Evolutionary conservation across 805 yeast genomes (phyloP).

Genomic region (Wickerhamomyces sydowiorum): DNA sequence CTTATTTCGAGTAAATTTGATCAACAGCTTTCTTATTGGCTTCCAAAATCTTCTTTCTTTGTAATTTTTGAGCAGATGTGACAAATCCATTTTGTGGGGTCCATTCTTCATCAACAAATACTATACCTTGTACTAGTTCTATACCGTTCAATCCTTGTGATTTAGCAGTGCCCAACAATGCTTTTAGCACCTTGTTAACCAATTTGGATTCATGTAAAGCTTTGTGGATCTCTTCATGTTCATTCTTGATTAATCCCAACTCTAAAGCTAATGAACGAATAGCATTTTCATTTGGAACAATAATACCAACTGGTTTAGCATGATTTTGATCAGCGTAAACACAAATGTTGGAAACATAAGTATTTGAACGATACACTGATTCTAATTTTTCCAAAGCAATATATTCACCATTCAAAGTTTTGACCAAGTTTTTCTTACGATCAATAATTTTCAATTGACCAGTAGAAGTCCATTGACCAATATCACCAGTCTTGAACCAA

Average conservation of each 20-base stretch:
- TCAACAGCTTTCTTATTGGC: slow-evolving; percentile 66
- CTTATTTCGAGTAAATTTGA: slow-evolving; percentile 38
- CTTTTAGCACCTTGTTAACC: slow-evolving; percentile 44
- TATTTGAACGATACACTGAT: slow-evolving; percentile 80
- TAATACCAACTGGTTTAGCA: slow-evolving; percentile 89
- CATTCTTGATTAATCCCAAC: slow-evolving; percentile 40
- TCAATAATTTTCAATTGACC: slow-evolving; percentile 85
- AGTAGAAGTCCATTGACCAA: slow-evolving; percentile 82
- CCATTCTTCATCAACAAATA: slow-evolving; percentile 88
- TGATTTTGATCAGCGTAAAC: slow-evolving; percentile 86
- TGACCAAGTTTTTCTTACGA: slow-evolving; percentile 92
- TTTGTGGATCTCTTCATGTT: slow-evolving; percentile 40
- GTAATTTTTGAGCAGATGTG: slow-evolving; percentile 93
- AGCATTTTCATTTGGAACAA: slow-evolving; percentile 71
- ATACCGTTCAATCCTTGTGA: slow-evolving; percentile 78
- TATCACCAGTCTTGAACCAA: slow-evolving; percentile 97
- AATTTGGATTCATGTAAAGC: slow-evolving; percentile 54
- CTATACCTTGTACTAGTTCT: slow-evolving; percentile 76
- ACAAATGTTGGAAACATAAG: slow-evolving; percentile 74
- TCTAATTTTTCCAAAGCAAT: slow-evolving; percentile 95
- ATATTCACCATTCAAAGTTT: slow-evolving; percentile 95
- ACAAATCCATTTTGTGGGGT: slow-evolving; percentile 94
- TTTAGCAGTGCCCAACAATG: slow-evolving; percentile 70
- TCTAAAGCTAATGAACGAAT: slow-evolving; percentile 56
- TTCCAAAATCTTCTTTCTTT: slow-evolving; percentile 81